Percentiles rank a stretch among this genome's conserved stretches.
These are phyloP conservation scores for Leccinum olivaceopallidum DNA, from an alignment of 768 basidiomycete species.

Conservation along the genomic window DNA sequence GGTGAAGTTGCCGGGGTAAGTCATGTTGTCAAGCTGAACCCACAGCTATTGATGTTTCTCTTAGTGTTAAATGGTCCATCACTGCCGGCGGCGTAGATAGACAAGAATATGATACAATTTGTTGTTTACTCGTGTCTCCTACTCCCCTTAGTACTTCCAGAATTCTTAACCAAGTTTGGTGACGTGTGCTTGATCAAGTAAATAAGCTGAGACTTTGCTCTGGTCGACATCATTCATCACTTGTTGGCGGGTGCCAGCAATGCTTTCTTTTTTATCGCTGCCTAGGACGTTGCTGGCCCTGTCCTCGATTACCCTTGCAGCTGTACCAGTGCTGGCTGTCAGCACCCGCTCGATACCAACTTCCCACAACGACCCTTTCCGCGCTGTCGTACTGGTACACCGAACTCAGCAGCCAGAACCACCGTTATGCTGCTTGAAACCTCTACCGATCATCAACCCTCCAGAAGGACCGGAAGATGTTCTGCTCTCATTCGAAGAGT, in stretches of 20 bases:
- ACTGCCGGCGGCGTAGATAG: conserved; percentile 10
- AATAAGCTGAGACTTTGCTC: background rate
- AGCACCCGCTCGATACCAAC: conserved; percentile 34
- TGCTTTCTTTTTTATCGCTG: conserved; percentile 1
- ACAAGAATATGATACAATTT: conserved; percentile 2
- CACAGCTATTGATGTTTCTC: background rate
- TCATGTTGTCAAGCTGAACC: background rate
- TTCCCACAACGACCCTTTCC: conserved; percentile 59
- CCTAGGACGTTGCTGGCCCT: conserved; percentile 28
- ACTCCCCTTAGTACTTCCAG: too few relatives aligned
- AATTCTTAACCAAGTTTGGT: background rate
- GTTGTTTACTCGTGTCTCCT: conserved; percentile 9
- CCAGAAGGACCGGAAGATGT: conserved; percentile 55
- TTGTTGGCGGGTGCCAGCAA: conserved; percentile 11
- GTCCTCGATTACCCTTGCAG: conserved; percentile 37
- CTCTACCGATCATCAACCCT: conserved; percentile 37
- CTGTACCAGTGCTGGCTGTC: conserved; percentile 33
- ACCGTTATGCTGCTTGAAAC: conserved; percentile 70
- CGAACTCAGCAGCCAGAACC: conserved; percentile 47
- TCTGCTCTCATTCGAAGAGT: conserved; percentile 83
- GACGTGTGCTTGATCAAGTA: background rate
- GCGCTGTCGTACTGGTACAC: conserved; percentile 49
- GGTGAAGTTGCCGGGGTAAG: conserved; percentile 25
- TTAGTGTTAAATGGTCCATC: conserved; percentile 27
- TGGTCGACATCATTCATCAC: conserved; percentile 11